phyloP scores from a whole-genome alignment of 441 rosid genomes.

The Metrosideros polymorpha region DNA sequence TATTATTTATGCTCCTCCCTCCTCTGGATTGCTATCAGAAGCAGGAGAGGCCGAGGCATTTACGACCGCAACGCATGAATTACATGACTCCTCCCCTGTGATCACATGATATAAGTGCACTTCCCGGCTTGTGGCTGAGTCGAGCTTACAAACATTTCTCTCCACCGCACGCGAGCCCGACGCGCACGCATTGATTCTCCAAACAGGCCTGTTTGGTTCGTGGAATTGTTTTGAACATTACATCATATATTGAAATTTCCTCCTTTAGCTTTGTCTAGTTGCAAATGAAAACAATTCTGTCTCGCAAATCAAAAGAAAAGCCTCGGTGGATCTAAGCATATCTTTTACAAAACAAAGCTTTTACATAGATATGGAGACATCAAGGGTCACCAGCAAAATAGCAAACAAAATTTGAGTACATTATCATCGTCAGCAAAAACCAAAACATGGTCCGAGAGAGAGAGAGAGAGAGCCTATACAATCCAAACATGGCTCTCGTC shows the following conservation, averaged over 20 bases:
- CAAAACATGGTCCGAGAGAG: neutral
- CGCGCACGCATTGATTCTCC: neutral
- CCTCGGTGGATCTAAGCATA: neutral
- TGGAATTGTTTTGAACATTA: neutral
- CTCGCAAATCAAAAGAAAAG: neutral
- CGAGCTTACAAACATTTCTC: neutral
- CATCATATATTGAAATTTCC: neutral
- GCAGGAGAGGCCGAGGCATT: neutral
- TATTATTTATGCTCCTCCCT: neutral
- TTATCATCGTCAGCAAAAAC: neutral
- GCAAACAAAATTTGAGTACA: neutral
- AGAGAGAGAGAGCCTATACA: neutral
- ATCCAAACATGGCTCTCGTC: neutral
- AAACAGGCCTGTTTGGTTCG: neutral
- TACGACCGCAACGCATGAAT: neutral
- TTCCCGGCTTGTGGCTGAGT: neutral
- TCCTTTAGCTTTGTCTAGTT: too few species aligned
- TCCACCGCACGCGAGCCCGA: neutral
- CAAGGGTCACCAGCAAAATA: neutral
- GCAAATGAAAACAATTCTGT: neutral
- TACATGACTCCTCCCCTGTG: neutral
- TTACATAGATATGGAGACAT: neutral
- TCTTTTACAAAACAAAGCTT: neutral
- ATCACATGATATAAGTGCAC: neutral
- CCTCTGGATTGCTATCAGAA: neutral